Evolutionary conservation across 208 protist genomes (phyloP), one percentile per base, ranked within the genome.

Genomic region (Crithidia fasciculata): DNA sequence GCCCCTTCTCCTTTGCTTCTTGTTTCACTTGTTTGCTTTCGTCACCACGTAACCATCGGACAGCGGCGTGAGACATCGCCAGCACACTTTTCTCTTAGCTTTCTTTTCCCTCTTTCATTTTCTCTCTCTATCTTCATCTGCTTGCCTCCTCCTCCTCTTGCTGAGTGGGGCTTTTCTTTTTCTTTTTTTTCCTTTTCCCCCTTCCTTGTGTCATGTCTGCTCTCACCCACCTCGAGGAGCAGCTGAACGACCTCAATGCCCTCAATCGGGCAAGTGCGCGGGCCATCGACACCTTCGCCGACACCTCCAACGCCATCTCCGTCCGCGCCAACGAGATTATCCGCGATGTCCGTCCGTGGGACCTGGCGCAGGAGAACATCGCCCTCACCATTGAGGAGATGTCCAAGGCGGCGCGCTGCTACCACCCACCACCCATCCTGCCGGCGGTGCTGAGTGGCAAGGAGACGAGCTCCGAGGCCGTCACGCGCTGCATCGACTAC

Each of bases 281-380:
- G 53, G 83, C 84, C 5, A 84, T 96, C 40, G 92, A 96, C 73
- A 83, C 76, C 55, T 93, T 96, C 72, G 86, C 92, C n/a, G 89
- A 94, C 69, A 91, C 85, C 3, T 93, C 92, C 10, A 85, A 85
- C 50, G 81, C 81, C 60, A 94, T 96, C 66, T 76, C 86, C 5
- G 52, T 84, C 12, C 82, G 89, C 4, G 87, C 86, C 4, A 84
- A 83, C 12, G 81, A 83, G 19, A 96, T 96, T 28, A 83, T 85
- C 13, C 76, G 78, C 19, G 89, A 96, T 66, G 88, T 96, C 4
- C 84, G 87, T 66, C 88, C 87, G 69, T 96, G 92, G 89, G 88
- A 93, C 76, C 70, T 92, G n/a, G 89, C 92, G 15, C 84, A 91
- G 76, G 92, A 96, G 66, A 94, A 96, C 69, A 94, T 96, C 50